Conservation (phyloP, 176 grass and related monocot species). For the Tillandsia fasciculata region DNA sequence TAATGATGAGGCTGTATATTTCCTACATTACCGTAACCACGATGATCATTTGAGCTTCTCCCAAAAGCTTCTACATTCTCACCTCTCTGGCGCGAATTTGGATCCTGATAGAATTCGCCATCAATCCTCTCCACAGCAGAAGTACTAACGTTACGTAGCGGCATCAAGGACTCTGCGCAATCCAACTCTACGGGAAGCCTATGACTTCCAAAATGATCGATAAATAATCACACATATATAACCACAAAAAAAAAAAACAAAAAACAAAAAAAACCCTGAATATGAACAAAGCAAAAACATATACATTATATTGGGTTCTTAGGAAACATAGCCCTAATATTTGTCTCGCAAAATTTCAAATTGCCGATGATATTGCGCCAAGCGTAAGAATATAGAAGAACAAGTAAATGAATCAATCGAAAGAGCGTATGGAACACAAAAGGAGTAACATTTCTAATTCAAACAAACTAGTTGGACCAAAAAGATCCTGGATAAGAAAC, state of each 20-base stretch:
- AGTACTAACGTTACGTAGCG: conserved; percentile 16
- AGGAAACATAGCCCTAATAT: not conserved
- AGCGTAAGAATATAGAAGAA: not conserved
- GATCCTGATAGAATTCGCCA: conserved; percentile 23
- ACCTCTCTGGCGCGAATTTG: conserved; percentile 10
- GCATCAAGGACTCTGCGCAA: conserved; percentile 17
- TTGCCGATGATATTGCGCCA: not conserved
- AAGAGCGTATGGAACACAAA: not conserved
- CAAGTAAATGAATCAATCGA: not conserved
- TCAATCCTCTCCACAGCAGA: conserved; percentile 31
- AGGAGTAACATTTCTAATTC: not conserved
- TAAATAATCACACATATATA: not conserved
- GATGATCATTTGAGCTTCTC: conserved; percentile 17
- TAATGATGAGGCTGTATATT: conserved; percentile 2
- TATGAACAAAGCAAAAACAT: not conserved
- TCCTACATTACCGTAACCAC: conserved; percentile 21
- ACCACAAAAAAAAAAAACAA: not conserved
- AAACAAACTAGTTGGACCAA: not conserved
- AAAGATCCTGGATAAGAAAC: not conserved
- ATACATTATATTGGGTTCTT: not conserved
- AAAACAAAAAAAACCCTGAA: not conserved
- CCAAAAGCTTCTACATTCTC: conserved; percentile 5
- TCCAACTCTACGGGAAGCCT: conserved; percentile 31
- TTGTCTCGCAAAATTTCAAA: not conserved
- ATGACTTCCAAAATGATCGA: not conserved